Evolutionary conservation across 23 red algal species (phyloP).

Genomic region (Gracilaria gracilis): DNA sequence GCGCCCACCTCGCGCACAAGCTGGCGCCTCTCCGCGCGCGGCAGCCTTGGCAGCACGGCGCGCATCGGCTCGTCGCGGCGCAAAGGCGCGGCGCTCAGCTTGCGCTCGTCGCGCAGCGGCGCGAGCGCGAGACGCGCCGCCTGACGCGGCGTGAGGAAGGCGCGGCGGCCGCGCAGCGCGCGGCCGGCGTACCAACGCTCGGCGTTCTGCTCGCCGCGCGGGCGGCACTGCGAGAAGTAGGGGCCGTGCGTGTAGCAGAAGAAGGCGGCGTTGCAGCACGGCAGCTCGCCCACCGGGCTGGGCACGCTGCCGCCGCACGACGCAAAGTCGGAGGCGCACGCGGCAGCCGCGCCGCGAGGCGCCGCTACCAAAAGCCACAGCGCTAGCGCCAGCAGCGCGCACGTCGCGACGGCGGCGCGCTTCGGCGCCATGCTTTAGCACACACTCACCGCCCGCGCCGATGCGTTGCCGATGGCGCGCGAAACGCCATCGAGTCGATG

Average conservation of each 20-base stretch:
- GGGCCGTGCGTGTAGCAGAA: constrained; percentile 61
- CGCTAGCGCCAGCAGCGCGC: neutral
- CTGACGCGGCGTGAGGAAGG: constrained; percentile 26
- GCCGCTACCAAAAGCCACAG: neutral
- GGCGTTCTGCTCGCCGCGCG: constrained; percentile 16
- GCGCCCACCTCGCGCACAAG: neutral
- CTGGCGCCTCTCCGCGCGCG: neutral
- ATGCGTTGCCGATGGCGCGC: too few relatives aligned
- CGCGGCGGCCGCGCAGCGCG: neutral
- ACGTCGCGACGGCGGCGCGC: neutral
- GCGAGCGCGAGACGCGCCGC: neutral
- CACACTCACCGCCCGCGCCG: too few relatives aligned
- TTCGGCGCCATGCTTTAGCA: too few relatives aligned
- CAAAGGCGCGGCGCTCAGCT: neutral
- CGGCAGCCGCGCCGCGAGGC: neutral
- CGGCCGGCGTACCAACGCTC: constrained; percentile 19
- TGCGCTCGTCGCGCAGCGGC: neutral
- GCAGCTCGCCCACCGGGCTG: neutral
- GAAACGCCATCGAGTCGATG: too few relatives aligned
- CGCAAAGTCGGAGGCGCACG: constrained; percentile 52
- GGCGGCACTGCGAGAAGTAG: constrained; percentile 69
- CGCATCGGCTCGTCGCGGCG: neutral
- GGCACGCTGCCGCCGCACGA: constrained; percentile 53
- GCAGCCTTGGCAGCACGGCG: neutral
- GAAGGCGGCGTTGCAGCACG: constrained; percentile 33